Conservation (phyloP, 192 early-diverging fungal species). For the Gonapodya sp. region DNA sequence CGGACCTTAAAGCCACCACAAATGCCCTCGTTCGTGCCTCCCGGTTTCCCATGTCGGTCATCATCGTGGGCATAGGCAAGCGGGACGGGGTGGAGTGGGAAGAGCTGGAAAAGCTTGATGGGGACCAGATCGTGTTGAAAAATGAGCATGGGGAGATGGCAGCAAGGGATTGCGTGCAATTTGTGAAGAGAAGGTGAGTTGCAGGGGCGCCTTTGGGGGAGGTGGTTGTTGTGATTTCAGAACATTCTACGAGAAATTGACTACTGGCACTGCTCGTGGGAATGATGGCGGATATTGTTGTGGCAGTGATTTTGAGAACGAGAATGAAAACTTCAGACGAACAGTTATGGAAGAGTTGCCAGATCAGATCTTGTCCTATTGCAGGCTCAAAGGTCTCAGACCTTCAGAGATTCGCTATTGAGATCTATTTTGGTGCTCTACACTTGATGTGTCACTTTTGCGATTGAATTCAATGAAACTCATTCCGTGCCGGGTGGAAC, state of each 20-base stretch:
- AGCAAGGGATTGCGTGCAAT: background rate
- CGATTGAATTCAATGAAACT: too few species aligned
- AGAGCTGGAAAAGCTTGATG: background rate
- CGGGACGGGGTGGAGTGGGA: background rate
- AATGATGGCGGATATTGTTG: too few species aligned
- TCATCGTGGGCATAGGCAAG: background rate
- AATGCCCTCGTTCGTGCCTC: background rate
- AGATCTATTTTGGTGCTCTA: too few species aligned
- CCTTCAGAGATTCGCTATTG: background rate
- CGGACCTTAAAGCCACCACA: background rate
- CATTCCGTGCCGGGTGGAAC: too few species aligned
- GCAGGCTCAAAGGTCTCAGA: background rate
- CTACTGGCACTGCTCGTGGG: too few species aligned
- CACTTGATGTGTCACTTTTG: too few species aligned
- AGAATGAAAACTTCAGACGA: background rate
- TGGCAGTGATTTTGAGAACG: background rate
- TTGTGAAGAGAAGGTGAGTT: background rate
- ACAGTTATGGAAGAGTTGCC: background rate
- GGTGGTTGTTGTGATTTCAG: too few species aligned
- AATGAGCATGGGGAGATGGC: background rate
- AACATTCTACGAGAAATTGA: too few species aligned
- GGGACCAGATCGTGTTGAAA: background rate
- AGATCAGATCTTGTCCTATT: background rate
- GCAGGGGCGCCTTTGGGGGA: too few species aligned
- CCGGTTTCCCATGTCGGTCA: background rate